Evolutionary conservation across 2,329 filamentous ascomycete species (phyloP).

Genomic region (Calycina marina): DNA sequence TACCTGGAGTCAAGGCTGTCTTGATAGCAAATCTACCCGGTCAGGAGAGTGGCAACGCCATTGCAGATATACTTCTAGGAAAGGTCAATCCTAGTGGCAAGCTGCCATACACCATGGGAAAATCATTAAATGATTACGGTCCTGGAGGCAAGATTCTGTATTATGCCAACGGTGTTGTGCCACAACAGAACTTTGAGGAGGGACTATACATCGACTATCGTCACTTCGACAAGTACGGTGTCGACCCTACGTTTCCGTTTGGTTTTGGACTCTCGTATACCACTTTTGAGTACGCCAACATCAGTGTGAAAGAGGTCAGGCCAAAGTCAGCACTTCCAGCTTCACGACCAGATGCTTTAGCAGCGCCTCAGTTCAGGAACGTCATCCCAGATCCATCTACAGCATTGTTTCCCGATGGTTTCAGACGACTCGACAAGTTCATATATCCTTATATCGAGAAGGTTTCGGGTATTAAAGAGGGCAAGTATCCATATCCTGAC

Average conservation of each 20-base stretch:
- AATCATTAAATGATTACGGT: conserved; percentile 61
- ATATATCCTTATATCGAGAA: conserved; percentile 45
- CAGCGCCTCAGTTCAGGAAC: conserved; percentile 34
- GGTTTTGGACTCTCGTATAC: conserved; percentile 69
- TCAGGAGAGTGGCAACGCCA: conserved; percentile 71
- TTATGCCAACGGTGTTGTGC: conserved; percentile 50
- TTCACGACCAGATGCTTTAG: conserved; percentile 23
- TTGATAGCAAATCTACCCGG: conserved; percentile 76
- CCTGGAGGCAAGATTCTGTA: conserved; percentile 55
- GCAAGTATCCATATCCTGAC: conserved; percentile 25
- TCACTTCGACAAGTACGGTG: conserved; percentile 64
- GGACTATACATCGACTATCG: conserved; percentile 83
- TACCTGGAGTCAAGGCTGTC: conserved; percentile 64
- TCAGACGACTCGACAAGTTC: conserved; percentile 44
- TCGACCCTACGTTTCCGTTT: conserved; percentile 70
- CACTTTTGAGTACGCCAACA: conserved; percentile 39
- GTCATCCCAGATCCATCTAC: conserved; percentile 33
- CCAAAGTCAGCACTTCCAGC: conserved; percentile 21
- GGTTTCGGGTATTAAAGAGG: conserved; percentile 24
- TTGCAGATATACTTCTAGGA: conserved; percentile 69
- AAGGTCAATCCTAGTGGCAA: conserved; percentile 56
- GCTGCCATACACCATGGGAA: conserved; percentile 77
- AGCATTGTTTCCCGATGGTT: conserved; percentile 39
- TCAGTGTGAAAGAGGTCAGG: conserved; percentile 28
- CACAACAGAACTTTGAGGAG: conserved; percentile 73